phyloP scores from a whole-genome alignment of 768 basidiomycete genomes.

The Dentipellis sp. region DNA sequence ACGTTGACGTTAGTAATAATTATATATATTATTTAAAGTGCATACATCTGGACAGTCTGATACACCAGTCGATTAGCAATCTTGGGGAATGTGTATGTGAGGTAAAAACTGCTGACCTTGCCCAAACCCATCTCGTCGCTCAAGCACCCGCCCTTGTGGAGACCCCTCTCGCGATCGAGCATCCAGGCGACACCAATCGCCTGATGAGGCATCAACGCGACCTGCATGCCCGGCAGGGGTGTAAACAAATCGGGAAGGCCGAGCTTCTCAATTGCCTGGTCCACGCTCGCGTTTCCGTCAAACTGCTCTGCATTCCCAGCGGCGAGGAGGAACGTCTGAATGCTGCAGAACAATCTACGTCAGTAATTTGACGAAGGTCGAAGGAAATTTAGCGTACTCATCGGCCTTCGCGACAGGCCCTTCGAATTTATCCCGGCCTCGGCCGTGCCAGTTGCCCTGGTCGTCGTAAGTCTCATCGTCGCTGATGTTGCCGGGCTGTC shows the following conservation, averaged over 20 bases:
- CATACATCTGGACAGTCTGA: slow-evolving; percentile 21
- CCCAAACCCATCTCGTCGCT: slow-evolving; percentile 45
- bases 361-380: neutral
- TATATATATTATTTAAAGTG: neutral
- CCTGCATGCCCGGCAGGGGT: slow-evolving; percentile 46
- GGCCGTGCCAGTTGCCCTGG: slow-evolving; percentile 38
- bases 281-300: slow-evolving; percentile 50
- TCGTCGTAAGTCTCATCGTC: slow-evolving; percentile 28
- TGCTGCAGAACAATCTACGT: slow-evolving; percentile 23
- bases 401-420: slow-evolving; percentile 39
- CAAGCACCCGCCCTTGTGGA: slow-evolving; percentile 22
- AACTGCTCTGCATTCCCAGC: slow-evolving; percentile 53
- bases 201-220: slow-evolving; percentile 63
- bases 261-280: slow-evolving; percentile 44
- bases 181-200: slow-evolving; percentile 42
- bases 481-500: neutral
- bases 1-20: neutral
- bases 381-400: slow-evolving; percentile 31
- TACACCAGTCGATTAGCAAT: too few species aligned
- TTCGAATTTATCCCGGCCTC: slow-evolving; percentile 33
- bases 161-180: slow-evolving; percentile 25
- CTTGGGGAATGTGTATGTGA: neutral
- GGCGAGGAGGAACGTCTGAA: slow-evolving; percentile 41
- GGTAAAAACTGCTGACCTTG: slow-evolving; percentile 26
- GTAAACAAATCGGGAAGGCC: slow-evolving; percentile 38